phyloP scores from a whole-genome alignment of 495 filamentous ascomycete genomes.

The Hypoxylon crocopeplum region DNA sequence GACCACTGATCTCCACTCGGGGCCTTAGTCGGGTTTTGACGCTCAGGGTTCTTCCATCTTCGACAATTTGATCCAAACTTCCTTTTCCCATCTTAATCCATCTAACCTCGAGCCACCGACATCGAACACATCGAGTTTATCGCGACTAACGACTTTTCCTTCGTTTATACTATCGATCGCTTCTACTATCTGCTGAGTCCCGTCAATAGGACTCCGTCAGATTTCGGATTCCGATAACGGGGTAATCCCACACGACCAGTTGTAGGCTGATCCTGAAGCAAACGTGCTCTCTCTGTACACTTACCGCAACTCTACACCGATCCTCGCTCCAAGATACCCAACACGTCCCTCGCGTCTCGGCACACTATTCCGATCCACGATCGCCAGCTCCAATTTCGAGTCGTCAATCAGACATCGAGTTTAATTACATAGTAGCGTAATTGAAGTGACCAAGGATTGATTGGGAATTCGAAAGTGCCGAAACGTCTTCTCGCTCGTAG shows the following conservation, averaged over 20 bases:
- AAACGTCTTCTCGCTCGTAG: background rate
- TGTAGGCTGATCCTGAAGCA: slow-evolving; percentile 13
- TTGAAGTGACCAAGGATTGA: background rate
- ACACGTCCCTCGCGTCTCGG: slow-evolving; percentile 15
- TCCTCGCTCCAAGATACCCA: background rate
- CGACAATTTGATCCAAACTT: slow-evolving; percentile 27
- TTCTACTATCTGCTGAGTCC: slow-evolving; percentile 1
- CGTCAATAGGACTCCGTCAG: slow-evolving; percentile 32
- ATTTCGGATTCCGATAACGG: slow-evolving; percentile 21
- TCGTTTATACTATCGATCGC: background rate
- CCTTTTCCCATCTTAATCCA: slow-evolving; percentile 15
- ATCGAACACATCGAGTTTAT: background rate
- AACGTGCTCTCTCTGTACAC: slow-evolving; percentile 48
- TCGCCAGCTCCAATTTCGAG: slow-evolving; percentile 9
- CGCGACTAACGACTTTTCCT: background rate
- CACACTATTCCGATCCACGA: slow-evolving; percentile 27
- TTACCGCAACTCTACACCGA: slow-evolving; percentile 56
- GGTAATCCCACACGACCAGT: slow-evolving; percentile 3
- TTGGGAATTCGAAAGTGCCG: background rate
- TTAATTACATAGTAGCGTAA: background rate
- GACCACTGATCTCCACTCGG: background rate
- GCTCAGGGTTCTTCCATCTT: slow-evolving; percentile 35
- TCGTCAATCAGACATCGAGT: slow-evolving; percentile 16
- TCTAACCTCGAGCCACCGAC: background rate
- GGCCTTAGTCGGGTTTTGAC: background rate